Evolutionary conservation across 164 flowering plant genomes (phyloP).

Genomic region (Magnolia changhungtana): DNA sequence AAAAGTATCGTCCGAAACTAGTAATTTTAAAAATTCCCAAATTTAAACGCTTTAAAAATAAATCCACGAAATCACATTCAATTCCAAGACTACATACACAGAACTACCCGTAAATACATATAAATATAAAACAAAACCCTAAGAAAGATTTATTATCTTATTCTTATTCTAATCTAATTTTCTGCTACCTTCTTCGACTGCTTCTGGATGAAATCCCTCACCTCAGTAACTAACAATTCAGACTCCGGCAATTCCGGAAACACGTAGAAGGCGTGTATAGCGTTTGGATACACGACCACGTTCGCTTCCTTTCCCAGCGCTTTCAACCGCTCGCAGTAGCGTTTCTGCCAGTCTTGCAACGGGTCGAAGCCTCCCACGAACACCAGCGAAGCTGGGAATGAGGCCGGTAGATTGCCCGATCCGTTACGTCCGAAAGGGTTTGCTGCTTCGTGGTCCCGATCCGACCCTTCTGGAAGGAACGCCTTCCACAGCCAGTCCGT

Average conservation of each 20-base stretch:
- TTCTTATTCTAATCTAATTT: neutral
- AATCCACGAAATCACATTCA: too few species aligned
- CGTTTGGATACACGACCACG: slow-evolving; percentile 34
- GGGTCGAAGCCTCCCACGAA: slow-evolving; percentile 48
- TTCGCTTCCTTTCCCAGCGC: slow-evolving; percentile 31
- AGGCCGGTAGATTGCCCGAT: slow-evolving; percentile 24
- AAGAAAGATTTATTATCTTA: too few species aligned
- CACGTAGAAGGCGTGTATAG: slow-evolving; percentile 44
- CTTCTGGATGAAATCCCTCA: slow-evolving; percentile 27
- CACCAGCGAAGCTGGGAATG: slow-evolving; percentile 39
- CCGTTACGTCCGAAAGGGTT: slow-evolving; percentile 37
- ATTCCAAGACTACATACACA: too few species aligned
- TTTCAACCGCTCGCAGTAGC: slow-evolving; percentile 38
- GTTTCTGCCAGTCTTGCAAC: slow-evolving; percentile 49
- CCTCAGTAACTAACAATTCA: slow-evolving; percentile 14
- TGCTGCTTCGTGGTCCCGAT: slow-evolving; percentile 40
- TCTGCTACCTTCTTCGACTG: neutral
- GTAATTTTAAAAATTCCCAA: too few species aligned
- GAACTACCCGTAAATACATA: too few species aligned
- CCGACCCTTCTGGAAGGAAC: slow-evolving; percentile 42
- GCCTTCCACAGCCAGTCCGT: slow-evolving; percentile 47
- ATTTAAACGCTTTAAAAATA: too few species aligned
- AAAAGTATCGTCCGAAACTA: too few species aligned
- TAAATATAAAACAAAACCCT: too few species aligned
- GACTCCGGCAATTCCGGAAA: slow-evolving; percentile 40